Evolutionary conservation across 768 basidiomycete species (phyloP), one percentile per base, ranked within the genome.

Genomic region (Austroboletus eburneus): DNA sequence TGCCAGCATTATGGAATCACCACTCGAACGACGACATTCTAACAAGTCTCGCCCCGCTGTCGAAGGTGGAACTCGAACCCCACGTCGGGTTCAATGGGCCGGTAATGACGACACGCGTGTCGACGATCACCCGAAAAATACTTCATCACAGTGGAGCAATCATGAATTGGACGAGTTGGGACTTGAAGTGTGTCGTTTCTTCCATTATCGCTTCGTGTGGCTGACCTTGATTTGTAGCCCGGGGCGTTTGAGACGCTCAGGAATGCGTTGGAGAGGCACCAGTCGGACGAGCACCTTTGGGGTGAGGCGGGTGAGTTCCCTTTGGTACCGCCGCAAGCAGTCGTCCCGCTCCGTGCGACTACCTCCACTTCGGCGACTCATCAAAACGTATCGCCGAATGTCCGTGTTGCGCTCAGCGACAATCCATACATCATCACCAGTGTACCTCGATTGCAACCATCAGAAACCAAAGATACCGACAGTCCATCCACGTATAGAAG

Each of bases 131-230:
- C n/a, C n/a, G n/a, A n/a, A 35, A 18, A 45, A 40, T 2, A 7
- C 33, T 17, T 58, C 48, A 4, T 45, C 57, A 20, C 54, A 30
- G 24, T 20, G 27, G 25, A 55, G 51, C 18, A 51, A 62, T n/a
- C 72, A 74, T 43, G 72, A 67, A 21, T 65, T 83, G 23, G 81
- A 83, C 55, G 77, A 80, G 60, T 64, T 72, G 37, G 81, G 72
- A 1, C 53, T 74, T 24, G 71, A 82, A 54, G 82, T 83, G 56
- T 29, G 80, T 62, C 42, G 7, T 35, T 34, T 35, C 14, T 22
- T 18, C 24, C 25, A 0, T n/a, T n/a, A 20, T 18, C 18, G 2
- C 5, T 30, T 30, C 14, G 16, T 20, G 12, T 7, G 9, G 23
- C 57, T 43, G 45, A 45, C 29, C 22, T 42, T 30, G 3, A 25